These are phyloP conservation scores for Paraphoma sp. DNA, from an alignment of 2,329 filamentous ascomycete species.

Conservation along the genomic window DNA sequence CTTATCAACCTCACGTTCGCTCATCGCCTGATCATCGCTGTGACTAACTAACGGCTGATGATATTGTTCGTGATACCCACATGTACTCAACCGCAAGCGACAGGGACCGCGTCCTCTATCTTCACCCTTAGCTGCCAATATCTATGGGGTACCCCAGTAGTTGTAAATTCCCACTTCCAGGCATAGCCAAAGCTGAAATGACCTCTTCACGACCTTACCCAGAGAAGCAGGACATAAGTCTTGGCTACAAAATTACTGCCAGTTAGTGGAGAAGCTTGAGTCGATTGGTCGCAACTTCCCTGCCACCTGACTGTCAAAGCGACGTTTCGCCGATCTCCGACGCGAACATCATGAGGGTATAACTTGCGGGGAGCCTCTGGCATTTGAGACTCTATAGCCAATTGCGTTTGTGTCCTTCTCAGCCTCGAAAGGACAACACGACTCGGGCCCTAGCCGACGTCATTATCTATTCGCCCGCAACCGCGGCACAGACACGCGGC, in stretches of 20 bases:
- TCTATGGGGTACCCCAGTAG: not conserved
- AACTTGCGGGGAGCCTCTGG: slow-evolving; percentile 19
- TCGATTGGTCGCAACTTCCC: slow-evolving; percentile 15
- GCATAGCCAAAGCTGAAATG: not conserved
- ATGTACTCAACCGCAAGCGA: not conserved
- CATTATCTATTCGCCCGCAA: not conserved
- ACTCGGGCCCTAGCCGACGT: slow-evolving; percentile 3
- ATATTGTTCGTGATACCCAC: not conserved
- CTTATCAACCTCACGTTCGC: slow-evolving; percentile 43
- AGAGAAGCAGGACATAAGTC: slow-evolving; percentile 36
- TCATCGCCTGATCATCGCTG: slow-evolving; percentile 6
- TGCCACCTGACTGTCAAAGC: slow-evolving; percentile 25
- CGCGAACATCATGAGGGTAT: slow-evolving; percentile 12
- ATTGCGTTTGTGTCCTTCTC: not conserved
- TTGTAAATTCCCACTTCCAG: not conserved
- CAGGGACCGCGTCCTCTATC: no score
- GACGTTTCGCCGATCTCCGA: slow-evolving; percentile 42
- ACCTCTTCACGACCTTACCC: slow-evolving; percentile 23
- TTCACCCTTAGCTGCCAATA: no score
- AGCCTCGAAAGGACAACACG: not conserved
- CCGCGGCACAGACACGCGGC: slow-evolving; percentile 2
- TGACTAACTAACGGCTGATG: not conserved
- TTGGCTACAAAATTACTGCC: slow-evolving; percentile 20
- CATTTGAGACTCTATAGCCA: not conserved
- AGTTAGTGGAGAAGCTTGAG: slow-evolving; percentile 23